Evolutionary conservation across 768 basidiomycete genomes (phyloP).

Genomic region (Auricularia sp.): DNA sequence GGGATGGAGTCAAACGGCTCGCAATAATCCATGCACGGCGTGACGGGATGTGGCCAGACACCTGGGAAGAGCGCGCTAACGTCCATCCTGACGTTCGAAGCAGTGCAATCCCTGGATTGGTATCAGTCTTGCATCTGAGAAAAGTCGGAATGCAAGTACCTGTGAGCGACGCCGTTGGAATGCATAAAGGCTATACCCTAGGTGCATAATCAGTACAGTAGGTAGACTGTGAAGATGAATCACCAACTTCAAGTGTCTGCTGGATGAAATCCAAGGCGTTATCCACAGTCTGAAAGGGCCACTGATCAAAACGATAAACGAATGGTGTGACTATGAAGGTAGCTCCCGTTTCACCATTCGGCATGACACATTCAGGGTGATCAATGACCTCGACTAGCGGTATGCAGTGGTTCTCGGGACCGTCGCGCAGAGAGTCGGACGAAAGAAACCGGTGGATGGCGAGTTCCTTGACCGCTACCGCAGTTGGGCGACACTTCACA

Average conservation of each 20-base stretch:
- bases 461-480: too few relatives aligned
- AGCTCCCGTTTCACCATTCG: too few relatives aligned
- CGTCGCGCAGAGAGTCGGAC: too few relatives aligned
- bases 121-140: too few relatives aligned
- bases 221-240: too few relatives aligned
- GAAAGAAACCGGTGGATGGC: too few relatives aligned
- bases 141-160: neutral
- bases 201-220: too few relatives aligned
- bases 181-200: neutral
- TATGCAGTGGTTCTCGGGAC: too few relatives aligned
- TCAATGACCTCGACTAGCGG: too few relatives aligned
- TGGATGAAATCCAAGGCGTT: neutral
- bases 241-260: neutral
- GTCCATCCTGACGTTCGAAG: slow-evolving; percentile 14
- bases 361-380: too few relatives aligned
- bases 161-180: neutral
- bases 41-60: slow-evolving; percentile 5
- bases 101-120: slow-evolving; percentile 7
- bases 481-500: too few relatives aligned
- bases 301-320: neutral
- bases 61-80: slow-evolving; percentile 11
- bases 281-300: neutral
- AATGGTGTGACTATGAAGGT: neutral
- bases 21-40: slow-evolving; percentile 2
- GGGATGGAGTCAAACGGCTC: slow-evolving; percentile 5